Percentiles rank a stretch among this genome's conserved stretches.
These are phyloP conservation scores for Pichia californica DNA, from an alignment of 805 yeast genomes.

Conservation along the genomic window DNA sequence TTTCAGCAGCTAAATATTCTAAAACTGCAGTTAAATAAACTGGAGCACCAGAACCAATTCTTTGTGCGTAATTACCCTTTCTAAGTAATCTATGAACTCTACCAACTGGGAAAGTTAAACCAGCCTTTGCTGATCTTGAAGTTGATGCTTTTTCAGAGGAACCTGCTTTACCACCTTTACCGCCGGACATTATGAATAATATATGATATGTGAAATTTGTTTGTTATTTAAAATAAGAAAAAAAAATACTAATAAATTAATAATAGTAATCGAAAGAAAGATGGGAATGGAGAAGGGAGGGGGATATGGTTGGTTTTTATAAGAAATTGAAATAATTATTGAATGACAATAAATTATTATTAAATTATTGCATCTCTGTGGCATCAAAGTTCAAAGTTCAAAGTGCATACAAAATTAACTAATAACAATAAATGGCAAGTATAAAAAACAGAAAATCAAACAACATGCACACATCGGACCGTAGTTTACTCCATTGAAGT, in stretches of 20 bases:
- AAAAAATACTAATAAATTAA: neutral
- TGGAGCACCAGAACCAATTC: slow-evolving; percentile 99
- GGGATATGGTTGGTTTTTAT: neutral
- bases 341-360: no score
- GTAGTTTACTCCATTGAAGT: slow-evolving; percentile 14
- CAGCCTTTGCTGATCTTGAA: slow-evolving; percentile 98
- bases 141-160: slow-evolving; percentile 92
- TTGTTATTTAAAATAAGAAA: neutral
- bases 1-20: slow-evolving; percentile 97
- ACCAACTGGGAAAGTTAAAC: slow-evolving; percentile 98
- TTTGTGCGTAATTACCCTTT: slow-evolving; percentile 97
- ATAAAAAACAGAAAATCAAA: no score
- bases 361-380: no score
- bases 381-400: no score
- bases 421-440: no score
- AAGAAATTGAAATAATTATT: no score
- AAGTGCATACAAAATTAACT: no score
- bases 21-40: slow-evolving; percentile 94
- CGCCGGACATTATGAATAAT: slow-evolving; percentile 45
- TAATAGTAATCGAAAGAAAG: neutral
- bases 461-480: slow-evolving; percentile 12
- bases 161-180: slow-evolving; percentile 92
- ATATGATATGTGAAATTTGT: neutral
- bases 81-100: slow-evolving; percentile 96
- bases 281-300: neutral